These are phyloP conservation scores for Takakia lepidozioides DNA, from an alignment of 225 moss, liverwort and hornwort genomes.

Conservation along the genomic window DNA sequence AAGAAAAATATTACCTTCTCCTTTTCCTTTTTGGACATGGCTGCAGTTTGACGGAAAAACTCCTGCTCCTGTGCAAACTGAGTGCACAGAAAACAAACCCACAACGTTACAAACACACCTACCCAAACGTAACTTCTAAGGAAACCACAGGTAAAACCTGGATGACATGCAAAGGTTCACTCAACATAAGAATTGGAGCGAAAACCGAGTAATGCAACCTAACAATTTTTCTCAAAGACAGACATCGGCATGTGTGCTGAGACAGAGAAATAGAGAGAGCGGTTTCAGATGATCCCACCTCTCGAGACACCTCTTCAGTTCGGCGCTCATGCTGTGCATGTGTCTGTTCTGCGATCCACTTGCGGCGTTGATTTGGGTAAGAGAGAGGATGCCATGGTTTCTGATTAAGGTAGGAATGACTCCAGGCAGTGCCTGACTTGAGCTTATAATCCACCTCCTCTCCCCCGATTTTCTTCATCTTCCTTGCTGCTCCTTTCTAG, in stretches of 20 bases:
- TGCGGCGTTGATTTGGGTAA: constrained; percentile 98
- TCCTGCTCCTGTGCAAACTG: constrained; percentile 97
- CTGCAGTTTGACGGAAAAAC: constrained; percentile 89
- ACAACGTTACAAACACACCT: constrained; percentile 4
- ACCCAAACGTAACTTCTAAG: background rate
- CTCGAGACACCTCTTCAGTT: constrained; percentile 75
- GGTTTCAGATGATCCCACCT: too few species aligned
- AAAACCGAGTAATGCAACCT: too few species aligned
- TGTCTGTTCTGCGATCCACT: constrained; percentile 99
- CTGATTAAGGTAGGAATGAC: constrained; percentile 97
- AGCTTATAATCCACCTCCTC: constrained; percentile 88
- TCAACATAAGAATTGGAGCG: too few species aligned
- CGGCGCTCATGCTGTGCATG: constrained; percentile 65
- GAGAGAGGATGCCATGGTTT: constrained; percentile 99
- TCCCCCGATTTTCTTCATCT: constrained; percentile 57
- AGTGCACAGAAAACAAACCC: background rate
- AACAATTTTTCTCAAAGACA: too few species aligned
- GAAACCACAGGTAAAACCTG: background rate
- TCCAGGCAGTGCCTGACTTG: constrained; percentile 97
- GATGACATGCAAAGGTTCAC: too few species aligned
- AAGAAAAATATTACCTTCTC: constrained; percentile 50
- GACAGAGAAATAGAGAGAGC: too few species aligned
- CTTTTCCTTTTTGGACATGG: constrained; percentile 85
- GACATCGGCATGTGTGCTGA: too few species aligned
- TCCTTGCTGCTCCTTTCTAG: constrained; percentile 10